phyloP scores from a whole-genome alignment of 768 basidiomycete genomes.

The Candolleomyces aberdarensis region DNA sequence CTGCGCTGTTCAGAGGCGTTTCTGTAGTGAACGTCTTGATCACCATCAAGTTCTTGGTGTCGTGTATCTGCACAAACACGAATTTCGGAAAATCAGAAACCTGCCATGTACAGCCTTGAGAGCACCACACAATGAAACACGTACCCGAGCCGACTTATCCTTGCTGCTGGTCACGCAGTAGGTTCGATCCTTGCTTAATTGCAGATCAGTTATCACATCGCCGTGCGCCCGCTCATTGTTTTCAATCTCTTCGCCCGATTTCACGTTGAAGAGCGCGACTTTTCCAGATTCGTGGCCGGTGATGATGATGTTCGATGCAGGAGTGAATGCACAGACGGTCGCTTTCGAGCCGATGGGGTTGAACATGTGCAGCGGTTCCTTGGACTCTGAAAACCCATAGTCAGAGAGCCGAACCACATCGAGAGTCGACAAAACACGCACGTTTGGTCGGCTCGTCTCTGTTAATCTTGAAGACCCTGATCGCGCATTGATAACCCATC shows the following conservation, averaged over 20 bases:
- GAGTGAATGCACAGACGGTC: slow-evolving; percentile 92
- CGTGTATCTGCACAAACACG: slow-evolving; percentile 59
- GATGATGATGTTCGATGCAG: slow-evolving; percentile 72
- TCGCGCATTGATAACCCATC: slow-evolving; percentile 88
- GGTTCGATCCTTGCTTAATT: slow-evolving; percentile 83
- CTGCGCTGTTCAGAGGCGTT: slow-evolving; percentile 93
- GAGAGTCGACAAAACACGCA: slow-evolving; percentile 38
- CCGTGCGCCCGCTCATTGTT: slow-evolving; percentile 87
- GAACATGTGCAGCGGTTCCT: slow-evolving; percentile 76
- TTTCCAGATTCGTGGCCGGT: slow-evolving; percentile 98
- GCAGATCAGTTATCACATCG: slow-evolving; percentile 88
- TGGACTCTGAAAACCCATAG: slow-evolving; percentile 51
- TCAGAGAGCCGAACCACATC: neutral
- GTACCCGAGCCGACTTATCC: slow-evolving; percentile 91
- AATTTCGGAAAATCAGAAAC: slow-evolving; percentile 22
- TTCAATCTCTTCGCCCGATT: slow-evolving; percentile 77
- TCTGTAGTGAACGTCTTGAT: slow-evolving; percentile 94
- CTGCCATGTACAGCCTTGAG: neutral
- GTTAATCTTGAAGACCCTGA: slow-evolving; percentile 88
- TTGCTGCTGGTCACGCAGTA: slow-evolving; percentile 97
- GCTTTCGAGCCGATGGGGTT: slow-evolving; percentile 91
- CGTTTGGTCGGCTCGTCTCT: slow-evolving; percentile 78
- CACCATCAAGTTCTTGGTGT: slow-evolving; percentile 82
- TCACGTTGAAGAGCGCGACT: slow-evolving; percentile 86
- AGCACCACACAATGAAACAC: neutral